phyloP scores from a whole-genome alignment of 257 asterid genomes.

The Marsdenia floribunda region DNA sequence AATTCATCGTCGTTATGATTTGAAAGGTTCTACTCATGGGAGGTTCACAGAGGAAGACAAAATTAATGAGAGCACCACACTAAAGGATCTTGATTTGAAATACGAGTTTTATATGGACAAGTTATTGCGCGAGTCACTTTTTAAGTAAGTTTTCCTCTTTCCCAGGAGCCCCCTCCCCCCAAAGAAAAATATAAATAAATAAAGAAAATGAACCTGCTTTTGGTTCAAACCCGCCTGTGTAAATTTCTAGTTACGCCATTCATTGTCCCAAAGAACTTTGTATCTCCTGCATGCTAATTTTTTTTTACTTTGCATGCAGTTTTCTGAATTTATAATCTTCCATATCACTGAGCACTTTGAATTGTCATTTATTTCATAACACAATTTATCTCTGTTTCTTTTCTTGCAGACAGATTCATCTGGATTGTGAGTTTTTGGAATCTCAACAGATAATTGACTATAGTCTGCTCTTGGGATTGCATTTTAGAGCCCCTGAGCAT shows the following conservation, averaged over 20 bases:
- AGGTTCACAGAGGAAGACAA: conserved; percentile 75
- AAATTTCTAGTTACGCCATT: background rate
- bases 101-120: conserved; percentile 93
- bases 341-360: background rate
- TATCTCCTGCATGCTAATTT: background rate
- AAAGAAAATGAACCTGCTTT: background rate
- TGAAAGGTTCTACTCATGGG: conserved; percentile 93
- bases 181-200: background rate
- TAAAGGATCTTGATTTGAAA: conserved; percentile 89
- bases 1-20: conserved; percentile 91
- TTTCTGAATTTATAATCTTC: background rate
- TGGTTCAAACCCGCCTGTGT: background rate
- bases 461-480: conserved; percentile 91
- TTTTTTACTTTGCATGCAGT: background rate
- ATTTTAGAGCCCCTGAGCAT: conserved; percentile 95
- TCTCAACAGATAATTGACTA: conserved; percentile 86
- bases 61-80: conserved; percentile 70
- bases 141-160: conserved; percentile 38
- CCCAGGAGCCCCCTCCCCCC: background rate
- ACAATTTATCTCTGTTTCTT: conserved; percentile 4
- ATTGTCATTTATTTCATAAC: background rate
- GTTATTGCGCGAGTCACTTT: conserved; percentile 67
- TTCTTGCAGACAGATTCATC: conserved; percentile 61
- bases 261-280: background rate
- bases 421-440: conserved; percentile 75